Evolutionary conservation across 805 yeast species (phyloP).

Genomic region (Tetrapisispora taiwanensis): DNA sequence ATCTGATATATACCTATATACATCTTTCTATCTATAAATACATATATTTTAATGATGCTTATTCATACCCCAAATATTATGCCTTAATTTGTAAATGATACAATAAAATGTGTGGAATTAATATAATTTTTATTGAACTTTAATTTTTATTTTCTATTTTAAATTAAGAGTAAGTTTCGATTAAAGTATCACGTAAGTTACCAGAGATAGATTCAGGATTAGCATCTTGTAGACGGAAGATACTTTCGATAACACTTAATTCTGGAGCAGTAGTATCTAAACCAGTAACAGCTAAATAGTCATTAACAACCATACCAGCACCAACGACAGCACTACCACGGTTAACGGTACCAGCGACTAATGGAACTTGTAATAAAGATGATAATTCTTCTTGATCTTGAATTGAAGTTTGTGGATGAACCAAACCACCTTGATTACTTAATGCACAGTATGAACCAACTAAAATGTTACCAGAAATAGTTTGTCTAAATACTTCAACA

Average conservation of each 20-base stretch:
- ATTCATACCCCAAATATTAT: background rate
- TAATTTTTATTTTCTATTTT: background rate
- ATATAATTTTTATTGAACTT: background rate
- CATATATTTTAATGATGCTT: conserved; percentile 2
- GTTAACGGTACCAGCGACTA: conserved; percentile 97
- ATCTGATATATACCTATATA: background rate
- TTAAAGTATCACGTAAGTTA: conserved; percentile 81
- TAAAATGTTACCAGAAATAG: conserved; percentile 94
- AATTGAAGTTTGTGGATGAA: conserved; percentile 93
- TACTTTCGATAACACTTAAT: conserved; percentile 90
- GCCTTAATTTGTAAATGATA: conserved; percentile 1
- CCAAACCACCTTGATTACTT: conserved; percentile 96
- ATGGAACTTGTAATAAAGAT: conserved; percentile 88
- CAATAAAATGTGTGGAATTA: background rate
- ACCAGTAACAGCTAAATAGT: conserved; percentile 96
- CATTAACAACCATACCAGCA: conserved; percentile 97
- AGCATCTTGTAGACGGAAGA: conserved; percentile 86
- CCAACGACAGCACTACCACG: conserved; percentile 97
- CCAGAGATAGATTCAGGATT: conserved; percentile 80
- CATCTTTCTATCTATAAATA: background rate
- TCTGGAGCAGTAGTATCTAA: conserved; percentile 98
- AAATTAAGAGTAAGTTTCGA: conserved; percentile 75
- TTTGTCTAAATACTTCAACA: conserved; percentile 97
- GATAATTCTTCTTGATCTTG: conserved; percentile 98
- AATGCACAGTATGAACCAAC: conserved; percentile 95